A percentile compares a stretch with the other conserved stretches of the same genome.
Conservation (phyloP, 441 rosid genomes). For the Corymbia calophylla region DNA sequence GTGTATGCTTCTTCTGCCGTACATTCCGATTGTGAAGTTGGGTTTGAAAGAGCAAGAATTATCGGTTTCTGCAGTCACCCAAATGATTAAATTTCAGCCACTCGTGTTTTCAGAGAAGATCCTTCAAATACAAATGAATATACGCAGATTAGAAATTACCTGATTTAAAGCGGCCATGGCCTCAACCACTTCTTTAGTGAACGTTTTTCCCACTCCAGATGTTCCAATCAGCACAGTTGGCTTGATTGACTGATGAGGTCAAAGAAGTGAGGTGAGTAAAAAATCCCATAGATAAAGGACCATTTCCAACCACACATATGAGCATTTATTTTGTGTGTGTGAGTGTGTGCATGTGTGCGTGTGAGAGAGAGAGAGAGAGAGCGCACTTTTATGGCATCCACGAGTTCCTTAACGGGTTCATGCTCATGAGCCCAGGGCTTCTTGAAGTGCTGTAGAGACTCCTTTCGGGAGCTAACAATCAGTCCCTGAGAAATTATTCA, state of each 20-base stretch:
- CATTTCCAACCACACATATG: neutral
- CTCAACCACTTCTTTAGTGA: conserved; percentile 12
- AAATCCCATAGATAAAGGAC: neutral
- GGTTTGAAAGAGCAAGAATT: conserved; percentile 84
- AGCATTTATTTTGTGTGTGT: neutral
- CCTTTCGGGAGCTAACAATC: conserved; percentile 8
- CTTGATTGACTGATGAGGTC: conserved; percentile 1
- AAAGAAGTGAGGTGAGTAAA: neutral
- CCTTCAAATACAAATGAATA: neutral
- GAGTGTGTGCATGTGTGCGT: rapidly evolving
- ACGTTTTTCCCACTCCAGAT: conserved; percentile 13
- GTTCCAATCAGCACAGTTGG: conserved; percentile 16
- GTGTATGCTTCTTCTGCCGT: conserved; percentile 87
- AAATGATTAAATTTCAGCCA: neutral
- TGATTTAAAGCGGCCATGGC: conserved; percentile 28
- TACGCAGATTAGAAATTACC: conserved; percentile 15
- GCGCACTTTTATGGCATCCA: conserved; percentile 8
- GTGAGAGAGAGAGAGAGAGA: neutral
- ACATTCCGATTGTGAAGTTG: conserved; percentile 91
- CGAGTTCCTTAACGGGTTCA: conserved; percentile 3
- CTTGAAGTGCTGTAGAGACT: conserved; percentile 13
- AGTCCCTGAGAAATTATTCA: neutral
- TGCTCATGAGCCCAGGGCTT: conserved; percentile 18
- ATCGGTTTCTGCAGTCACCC: conserved; percentile 59
- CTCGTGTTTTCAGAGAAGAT: neutral